phyloP scores from a whole-genome alignment of 2,329 filamentous ascomycete genomes.

The Alternaria viburni region DNA sequence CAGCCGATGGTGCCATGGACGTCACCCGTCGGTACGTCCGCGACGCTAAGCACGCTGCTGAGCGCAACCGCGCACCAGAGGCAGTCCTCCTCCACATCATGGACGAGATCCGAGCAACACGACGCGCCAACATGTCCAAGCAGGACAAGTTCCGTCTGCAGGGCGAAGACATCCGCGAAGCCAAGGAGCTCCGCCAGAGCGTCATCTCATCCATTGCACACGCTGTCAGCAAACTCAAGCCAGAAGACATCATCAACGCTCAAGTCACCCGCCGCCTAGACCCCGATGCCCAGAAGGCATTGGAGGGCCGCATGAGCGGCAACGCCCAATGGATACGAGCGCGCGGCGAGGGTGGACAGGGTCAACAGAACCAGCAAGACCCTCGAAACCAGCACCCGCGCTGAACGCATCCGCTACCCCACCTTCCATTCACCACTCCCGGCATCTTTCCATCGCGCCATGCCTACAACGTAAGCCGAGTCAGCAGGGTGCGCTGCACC shows the following conservation, averaged over 20 bases:
- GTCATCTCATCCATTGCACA: constrained; percentile 76
- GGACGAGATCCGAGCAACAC: constrained; percentile 85
- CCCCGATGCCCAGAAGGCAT: constrained; percentile 55
- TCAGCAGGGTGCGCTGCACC: constrained; percentile 17
- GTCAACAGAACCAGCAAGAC: constrained; percentile 46
- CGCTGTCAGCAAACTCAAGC: constrained; percentile 73
- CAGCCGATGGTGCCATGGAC: constrained; percentile 78
- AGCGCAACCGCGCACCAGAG: constrained; percentile 81
- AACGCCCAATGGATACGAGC: constrained; percentile 46
- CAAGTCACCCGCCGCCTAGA: constrained; percentile 43
- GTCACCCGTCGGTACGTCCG: constrained; percentile 73
- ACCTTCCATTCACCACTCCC: constrained; percentile 7
- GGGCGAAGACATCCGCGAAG: constrained; percentile 79
- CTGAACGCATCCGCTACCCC: constrained; percentile 28
- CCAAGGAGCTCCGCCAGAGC: constrained; percentile 75
- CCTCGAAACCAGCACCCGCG: constrained; percentile 47
- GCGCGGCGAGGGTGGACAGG: constrained; percentile 45
- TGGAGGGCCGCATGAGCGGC: constrained; percentile 53
- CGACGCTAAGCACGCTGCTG: constrained; percentile 73
- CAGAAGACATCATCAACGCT: constrained; percentile 49
- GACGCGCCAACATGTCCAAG: constrained; percentile 84
- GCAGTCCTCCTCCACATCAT: constrained; percentile 90
- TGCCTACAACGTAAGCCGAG: constrained; percentile 20
- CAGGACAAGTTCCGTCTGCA: constrained; percentile 81
- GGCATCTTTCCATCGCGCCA: constrained; percentile 10